Conservation (phyloP, 2,329 filamentous ascomycete species). For the Colletotrichum spaethianum region DNA sequence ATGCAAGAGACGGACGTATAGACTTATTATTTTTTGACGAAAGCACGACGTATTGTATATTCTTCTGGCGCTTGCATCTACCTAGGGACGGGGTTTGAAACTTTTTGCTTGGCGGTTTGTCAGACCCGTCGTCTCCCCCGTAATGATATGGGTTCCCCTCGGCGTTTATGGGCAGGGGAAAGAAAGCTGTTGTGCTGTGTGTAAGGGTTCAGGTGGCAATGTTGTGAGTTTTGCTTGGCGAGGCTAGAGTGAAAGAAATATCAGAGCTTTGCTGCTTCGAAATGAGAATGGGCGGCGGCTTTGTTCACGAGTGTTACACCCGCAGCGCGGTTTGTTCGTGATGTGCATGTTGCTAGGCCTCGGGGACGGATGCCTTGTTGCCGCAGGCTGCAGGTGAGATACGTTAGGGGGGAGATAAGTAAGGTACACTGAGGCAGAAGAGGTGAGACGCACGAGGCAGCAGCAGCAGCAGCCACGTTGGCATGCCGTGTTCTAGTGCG, state of each 20-base stretch:
- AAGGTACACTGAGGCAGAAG: not conserved
- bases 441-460: constrained; percentile 31
- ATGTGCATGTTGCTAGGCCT: constrained; percentile 4
- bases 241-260: not conserved
- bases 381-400: constrained; percentile 1
- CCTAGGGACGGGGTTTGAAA: constrained; percentile 4
- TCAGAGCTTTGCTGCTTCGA: not conserved
- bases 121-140: not conserved
- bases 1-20: constrained; percentile 20
- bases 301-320: not conserved
- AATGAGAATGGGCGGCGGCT: not conserved
- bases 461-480: constrained; percentile 3
- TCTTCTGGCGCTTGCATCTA: constrained; percentile 33
- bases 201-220: not conserved
- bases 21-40: constrained; percentile 24
- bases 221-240: constrained; percentile 1
- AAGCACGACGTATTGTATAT: constrained; percentile 37
- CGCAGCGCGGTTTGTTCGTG: constrained; percentile 3
- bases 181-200: not conserved
- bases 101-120: constrained; percentile 1
- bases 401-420: not conserved
- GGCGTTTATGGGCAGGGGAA: constrained; percentile 5
- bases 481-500: constrained; percentile 15
- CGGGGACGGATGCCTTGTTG: not conserved
- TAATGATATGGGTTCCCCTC: constrained; percentile 7